Percentiles rank a stretch among this genome's conserved stretches.
These are phyloP conservation scores for Linnemannia hyalina DNA, from an alignment of 192 early-diverging fungal genomes.

Conservation along the genomic window DNA sequence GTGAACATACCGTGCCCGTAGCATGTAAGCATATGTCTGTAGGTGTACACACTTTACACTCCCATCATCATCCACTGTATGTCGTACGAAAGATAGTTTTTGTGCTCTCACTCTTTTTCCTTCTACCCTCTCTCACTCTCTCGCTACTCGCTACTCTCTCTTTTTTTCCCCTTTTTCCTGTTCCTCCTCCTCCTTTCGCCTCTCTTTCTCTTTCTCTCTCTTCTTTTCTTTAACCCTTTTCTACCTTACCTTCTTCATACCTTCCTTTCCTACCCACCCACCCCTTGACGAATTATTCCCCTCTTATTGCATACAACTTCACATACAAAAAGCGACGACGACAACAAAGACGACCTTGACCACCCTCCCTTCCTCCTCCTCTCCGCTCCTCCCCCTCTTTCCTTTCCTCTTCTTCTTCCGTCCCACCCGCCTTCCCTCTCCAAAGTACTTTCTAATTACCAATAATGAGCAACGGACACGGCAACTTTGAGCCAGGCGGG, in stretches of 20 bases:
- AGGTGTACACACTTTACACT: background rate
- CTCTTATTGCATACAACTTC: background rate
- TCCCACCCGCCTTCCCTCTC: background rate
- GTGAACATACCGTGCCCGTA: background rate
- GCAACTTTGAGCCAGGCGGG: conserved; percentile 57
- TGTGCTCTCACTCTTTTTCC: background rate
- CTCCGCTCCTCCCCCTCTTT: background rate
- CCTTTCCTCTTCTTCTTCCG: background rate
- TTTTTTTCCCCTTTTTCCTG: background rate
- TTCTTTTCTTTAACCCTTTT: background rate
- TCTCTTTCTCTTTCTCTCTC: background rate
- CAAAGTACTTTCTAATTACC: background rate
- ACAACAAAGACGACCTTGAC: background rate
- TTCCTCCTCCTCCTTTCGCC: background rate
- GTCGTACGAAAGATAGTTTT: background rate
- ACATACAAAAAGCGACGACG: background rate
- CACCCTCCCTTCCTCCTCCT: background rate
- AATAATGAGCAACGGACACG: conserved; percentile 54
- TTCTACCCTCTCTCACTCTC: conserved; percentile 14
- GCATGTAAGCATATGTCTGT: background rate
- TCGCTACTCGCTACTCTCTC: conserved; percentile 4
- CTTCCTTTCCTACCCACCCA: background rate
- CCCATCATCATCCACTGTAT: no score
- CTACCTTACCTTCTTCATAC: background rate
- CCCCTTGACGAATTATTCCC: background rate